Conservation (phyloP, 192 early-diverging fungal genomes). For the Coemansia sp. region DNA sequence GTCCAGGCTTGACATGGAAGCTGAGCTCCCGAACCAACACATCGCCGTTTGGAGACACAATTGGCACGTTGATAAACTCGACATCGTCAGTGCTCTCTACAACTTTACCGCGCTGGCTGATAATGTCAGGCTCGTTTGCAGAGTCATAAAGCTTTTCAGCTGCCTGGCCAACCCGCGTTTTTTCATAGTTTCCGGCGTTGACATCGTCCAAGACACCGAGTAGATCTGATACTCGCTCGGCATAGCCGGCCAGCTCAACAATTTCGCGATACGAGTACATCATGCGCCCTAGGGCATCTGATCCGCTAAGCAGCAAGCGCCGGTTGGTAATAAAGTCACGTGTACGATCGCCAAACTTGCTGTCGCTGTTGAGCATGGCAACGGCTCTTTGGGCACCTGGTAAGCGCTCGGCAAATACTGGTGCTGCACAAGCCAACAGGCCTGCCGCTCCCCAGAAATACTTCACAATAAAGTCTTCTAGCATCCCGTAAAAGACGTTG, state of each 20-base stretch:
- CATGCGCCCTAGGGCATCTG: conserved; percentile 78
- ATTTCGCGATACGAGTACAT: conserved; percentile 96
- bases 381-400: conserved; percentile 21
- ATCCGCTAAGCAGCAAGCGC: conserved; percentile 68
- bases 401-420: conserved; percentile 70
- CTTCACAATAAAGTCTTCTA: conserved; percentile 98
- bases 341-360: conserved; percentile 39
- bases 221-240: conserved; percentile 82
- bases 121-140: conserved; percentile 27
- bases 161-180: conserved; percentile 55
- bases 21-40: conserved; percentile 79
- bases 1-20: conserved; percentile 88
- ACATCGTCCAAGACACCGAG: conserved; percentile 88
- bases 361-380: conserved; percentile 1
- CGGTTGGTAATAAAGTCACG: conserved; percentile 75
- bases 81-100: conserved; percentile 71
- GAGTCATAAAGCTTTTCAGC: conserved; percentile 13
- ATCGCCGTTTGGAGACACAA: conserved; percentile 95
- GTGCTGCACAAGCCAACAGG: conserved; percentile 78
- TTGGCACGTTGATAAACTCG: conserved; percentile 87
- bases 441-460: conserved; percentile 97
- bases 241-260: conserved; percentile 92
- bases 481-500: conserved; percentile 88
- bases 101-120: conserved; percentile 64
- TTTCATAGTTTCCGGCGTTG: conserved; percentile 72